Percentiles rank a stretch among this genome's conserved stretches.
These are phyloP conservation scores for Chenopodium quinoa DNA, from an alignment of 148 eudicot species.

Conservation along the genomic window DNA sequence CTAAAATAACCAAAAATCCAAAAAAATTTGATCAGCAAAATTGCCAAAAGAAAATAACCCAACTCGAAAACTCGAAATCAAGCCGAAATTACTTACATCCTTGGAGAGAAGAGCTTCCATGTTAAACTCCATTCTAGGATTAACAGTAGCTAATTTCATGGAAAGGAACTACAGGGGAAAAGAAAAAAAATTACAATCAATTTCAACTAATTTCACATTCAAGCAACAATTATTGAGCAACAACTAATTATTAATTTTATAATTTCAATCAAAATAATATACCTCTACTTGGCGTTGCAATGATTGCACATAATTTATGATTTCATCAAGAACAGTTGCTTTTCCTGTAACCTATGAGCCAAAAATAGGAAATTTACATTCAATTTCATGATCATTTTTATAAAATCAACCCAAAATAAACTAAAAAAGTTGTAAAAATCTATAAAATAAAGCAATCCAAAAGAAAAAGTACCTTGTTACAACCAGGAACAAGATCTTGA, in stretches of 20 bases:
- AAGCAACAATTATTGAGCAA: background rate
- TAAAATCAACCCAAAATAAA: background rate
- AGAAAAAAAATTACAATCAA: background rate
- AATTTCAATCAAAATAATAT: background rate
- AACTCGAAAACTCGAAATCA: background rate
- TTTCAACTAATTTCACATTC: background rate
- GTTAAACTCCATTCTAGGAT: conserved; percentile 69
- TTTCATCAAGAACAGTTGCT: conserved; percentile 92
- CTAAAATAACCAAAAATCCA: conserved; percentile 29
- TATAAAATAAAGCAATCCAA: background rate
- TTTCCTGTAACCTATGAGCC: conserved; percentile 71
- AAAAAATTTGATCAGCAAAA: conserved; percentile 1
- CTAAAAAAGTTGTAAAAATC: background rate
- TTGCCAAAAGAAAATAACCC: background rate
- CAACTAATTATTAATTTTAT: background rate
- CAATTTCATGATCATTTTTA: conserved; percentile 9
- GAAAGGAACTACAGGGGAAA: conserved; percentile 59
- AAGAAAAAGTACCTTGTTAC: conserved; percentile 63
- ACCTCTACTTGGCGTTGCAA: conserved; percentile 95
- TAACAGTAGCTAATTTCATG: conserved; percentile 76
- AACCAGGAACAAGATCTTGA: conserved; percentile 84
- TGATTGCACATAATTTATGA: conserved; percentile 92
- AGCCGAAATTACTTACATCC: conserved; percentile 53
- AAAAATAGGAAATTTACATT: conserved; percentile 14
- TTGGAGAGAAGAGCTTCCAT: conserved; percentile 71